Conservation (phyloP, 441 rosid species). For the California macrophylla region DNA sequence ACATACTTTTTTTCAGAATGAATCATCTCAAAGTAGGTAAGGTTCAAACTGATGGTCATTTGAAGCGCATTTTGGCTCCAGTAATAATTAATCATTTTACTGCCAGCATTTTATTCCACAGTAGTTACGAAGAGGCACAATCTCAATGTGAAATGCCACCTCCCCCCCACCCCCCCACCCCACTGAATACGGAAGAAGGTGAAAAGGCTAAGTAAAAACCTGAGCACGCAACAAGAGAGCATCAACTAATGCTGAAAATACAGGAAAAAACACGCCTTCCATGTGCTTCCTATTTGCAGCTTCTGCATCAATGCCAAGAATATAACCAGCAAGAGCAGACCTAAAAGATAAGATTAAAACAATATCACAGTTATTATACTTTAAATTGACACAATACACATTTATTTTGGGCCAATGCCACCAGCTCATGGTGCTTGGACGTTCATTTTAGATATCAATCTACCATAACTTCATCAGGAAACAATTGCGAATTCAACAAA, state of each 20-base stretch:
- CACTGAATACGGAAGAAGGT: neutral
- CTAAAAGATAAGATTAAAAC: constrained; percentile 25
- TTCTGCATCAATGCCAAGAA: constrained; percentile 48
- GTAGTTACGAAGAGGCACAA: too few relatives aligned
- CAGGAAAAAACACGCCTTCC: constrained; percentile 54
- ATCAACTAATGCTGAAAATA: constrained; percentile 74
- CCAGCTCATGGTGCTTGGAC: neutral
- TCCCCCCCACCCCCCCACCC: neutral
- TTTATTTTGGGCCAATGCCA: neutral
- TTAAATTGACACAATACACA: neutral
- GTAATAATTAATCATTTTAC: too few relatives aligned
- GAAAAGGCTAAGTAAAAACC: constrained; percentile 34
- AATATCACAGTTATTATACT: neutral
- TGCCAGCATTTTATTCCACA: too few relatives aligned
- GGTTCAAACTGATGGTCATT: too few relatives aligned
- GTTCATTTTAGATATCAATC: neutral
- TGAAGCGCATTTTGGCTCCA: too few relatives aligned
- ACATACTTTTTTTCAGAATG: neutral
- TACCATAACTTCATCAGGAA: neutral
- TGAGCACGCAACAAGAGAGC: constrained; percentile 79
- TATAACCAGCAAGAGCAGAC: constrained; percentile 70
- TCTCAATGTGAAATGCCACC: too few relatives aligned
- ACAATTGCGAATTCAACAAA: neutral
- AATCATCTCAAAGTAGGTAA: neutral
- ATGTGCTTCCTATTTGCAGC: constrained; percentile 39